Base-by-base conservation (phyloP, 176 grass and related monocot species). In the Oryza glaberrima region DNA sequence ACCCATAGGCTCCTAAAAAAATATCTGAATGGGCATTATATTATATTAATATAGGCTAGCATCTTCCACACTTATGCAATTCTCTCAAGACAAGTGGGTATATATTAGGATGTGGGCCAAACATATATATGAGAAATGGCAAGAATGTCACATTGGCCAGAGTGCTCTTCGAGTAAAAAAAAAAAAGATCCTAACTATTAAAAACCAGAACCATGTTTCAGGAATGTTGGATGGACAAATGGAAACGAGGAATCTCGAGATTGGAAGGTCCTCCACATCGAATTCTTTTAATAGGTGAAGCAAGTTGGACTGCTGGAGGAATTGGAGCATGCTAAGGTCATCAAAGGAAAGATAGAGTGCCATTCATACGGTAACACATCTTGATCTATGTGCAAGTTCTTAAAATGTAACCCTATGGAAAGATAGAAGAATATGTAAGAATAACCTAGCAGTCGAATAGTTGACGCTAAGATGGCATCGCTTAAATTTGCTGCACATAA, bases 221-320 rank as follows among this genome's bases (percentile, higher is more conserved):
- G 71, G 70, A 86, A 87, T 68, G 11, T 68, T 75, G 78, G 32
- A 74, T 81, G 22, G 35, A 34, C 35, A 70, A 38, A 77, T 44
- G 65, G 61, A 67, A 75, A 76, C 22, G 68, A 81, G 32, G 35
- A 81, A 76, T 60, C 69, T 41, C 63, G 69, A 38, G 30, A 45
- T 58, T 58, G 45, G 45, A 69, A 87, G 25, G 17, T 20, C 46
- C 22, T 56, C 40, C 45, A 16, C 46, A 34, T 20, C 3, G 51
- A 14, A 41, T 26, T 75, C 20, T 58, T 80, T 72, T 40, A 72
- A 64, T 49, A 65, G 41, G 40, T 22, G 71, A 3, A 76, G 28
- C 46, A 69, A 58, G 54, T 58, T 58, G 54, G 17, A 58, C 54
- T 58, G 51, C 38, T 66, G 20, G 26, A 65, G 2, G 28, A 45